These are phyloP conservation scores for Aspergillus fumigatus DNA, from an alignment of 2,329 filamentous ascomycete species.

Conservation along the genomic window DNA sequence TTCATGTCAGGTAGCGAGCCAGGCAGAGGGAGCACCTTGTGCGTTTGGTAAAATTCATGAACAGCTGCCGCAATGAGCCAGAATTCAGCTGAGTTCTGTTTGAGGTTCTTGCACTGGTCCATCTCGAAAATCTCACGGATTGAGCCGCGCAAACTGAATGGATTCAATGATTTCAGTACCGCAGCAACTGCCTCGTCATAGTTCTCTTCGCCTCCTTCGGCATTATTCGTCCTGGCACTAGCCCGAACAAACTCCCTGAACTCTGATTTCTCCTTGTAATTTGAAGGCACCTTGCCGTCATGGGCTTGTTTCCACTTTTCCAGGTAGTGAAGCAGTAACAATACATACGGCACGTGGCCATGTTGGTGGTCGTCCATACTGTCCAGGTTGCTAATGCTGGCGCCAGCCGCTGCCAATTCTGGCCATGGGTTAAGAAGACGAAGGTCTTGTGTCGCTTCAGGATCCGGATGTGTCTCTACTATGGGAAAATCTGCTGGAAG, in stretches of 20 bases:
- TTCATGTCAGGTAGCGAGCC: conserved; percentile 97
- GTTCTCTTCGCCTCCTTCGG: conserved; percentile 92
- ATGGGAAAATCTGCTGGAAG: conserved; percentile 80
- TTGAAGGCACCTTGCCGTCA: conserved; percentile 62
- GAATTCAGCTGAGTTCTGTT: conserved; percentile 58
- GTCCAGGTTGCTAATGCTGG: conserved; percentile 63
- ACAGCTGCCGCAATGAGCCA: conserved; percentile 86
- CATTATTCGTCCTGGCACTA: conserved; percentile 64
- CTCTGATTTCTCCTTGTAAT: conserved; percentile 78
- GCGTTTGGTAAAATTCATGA: conserved; percentile 67
- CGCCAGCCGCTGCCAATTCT: conserved; percentile 65
- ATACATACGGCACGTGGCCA: conserved; percentile 84
- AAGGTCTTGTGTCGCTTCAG: conserved; percentile 77
- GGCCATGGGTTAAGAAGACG: conserved; percentile 82
- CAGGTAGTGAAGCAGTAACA: conserved; percentile 77
- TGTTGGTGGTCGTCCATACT: conserved; percentile 72
- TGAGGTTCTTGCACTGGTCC: conserved; percentile 50
- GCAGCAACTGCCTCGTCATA: conserved; percentile 87
- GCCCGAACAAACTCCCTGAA: conserved; percentile 69
- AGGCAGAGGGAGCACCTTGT: conserved; percentile 73
- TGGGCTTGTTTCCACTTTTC: conserved; percentile 71
- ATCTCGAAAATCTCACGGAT: conserved; percentile 77
- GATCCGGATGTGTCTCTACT: conserved; percentile 91
- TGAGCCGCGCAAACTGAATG: conserved; percentile 61
- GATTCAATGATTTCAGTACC: conserved; percentile 79